These are phyloP conservation scores for Apiotrichum brassicae DNA, from an alignment of 1,284 basidiomycete genomes.

Conservation along the genomic window DNA sequence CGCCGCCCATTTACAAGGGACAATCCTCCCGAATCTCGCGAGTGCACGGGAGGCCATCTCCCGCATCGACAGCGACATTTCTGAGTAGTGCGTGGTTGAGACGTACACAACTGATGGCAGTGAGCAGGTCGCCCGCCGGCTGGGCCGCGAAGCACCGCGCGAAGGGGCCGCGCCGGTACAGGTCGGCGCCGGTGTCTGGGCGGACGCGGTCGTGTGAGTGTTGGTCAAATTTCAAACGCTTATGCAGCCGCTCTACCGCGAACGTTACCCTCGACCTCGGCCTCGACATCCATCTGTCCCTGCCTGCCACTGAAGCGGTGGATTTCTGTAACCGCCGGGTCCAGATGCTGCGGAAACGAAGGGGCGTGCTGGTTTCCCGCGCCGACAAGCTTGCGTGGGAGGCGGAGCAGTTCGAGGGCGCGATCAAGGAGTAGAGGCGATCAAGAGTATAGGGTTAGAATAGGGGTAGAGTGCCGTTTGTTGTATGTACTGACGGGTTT, in stretches of 20 bases:
- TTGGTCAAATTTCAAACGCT: neutral
- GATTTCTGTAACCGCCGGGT: conserved; percentile 20
- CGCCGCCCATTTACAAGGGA: conserved; percentile 11
- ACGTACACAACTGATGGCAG: conserved; percentile 6
- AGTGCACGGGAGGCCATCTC: conserved; percentile 14
- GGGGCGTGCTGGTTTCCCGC: conserved; percentile 14
- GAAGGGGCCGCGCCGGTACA: conserved; percentile 17
- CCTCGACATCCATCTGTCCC: conserved; percentile 30
- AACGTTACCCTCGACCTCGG: conserved; percentile 32
- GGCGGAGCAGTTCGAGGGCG: conserved; percentile 24
- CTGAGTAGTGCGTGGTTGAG: conserved; percentile 23
- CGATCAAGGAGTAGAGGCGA: conserved; percentile 1
- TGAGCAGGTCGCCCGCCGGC: conserved; percentile 16
- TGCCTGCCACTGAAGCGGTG: conserved; percentile 18
- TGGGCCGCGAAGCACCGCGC: conserved; percentile 9
- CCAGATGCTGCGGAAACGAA: conserved; percentile 21
- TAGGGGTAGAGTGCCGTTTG: too few relatives aligned
- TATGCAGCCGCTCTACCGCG: conserved; percentile 18
- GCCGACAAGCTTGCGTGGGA: conserved; percentile 32
- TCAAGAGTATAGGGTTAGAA: too few relatives aligned
- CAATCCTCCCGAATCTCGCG: conserved; percentile 18
- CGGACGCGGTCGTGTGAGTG: conserved; percentile 28
- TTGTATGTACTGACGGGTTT: too few relatives aligned
- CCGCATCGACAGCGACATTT: conserved; percentile 19
- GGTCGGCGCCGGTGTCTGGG: conserved; percentile 33